Percentiles rank a stretch among this genome's conserved stretches.
These are phyloP conservation scores for Albugo laibachii DNA, from an alignment of 352 stramenopile species.

Conservation along the genomic window DNA sequence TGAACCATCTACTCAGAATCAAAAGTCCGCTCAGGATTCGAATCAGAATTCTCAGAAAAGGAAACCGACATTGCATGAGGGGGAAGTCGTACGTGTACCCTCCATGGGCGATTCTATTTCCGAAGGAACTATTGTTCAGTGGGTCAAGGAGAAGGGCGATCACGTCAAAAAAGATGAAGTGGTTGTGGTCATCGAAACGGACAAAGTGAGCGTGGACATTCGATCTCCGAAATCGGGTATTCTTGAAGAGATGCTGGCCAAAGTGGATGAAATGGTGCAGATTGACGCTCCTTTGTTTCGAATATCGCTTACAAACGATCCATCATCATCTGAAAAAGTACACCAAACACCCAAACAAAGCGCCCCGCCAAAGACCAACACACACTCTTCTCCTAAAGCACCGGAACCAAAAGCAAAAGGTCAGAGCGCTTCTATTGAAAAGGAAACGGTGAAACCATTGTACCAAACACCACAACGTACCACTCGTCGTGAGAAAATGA, in stretches of 20 bases:
- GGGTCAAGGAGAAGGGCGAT: conserved; percentile 83
- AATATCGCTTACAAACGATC: conserved; percentile 22
- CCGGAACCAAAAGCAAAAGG: conserved; percentile 8
- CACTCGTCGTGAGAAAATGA: conserved; percentile 93
- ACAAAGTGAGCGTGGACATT: conserved; percentile 87
- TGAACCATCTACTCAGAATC: conserved; percentile 1
- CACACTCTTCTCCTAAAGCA: conserved; percentile 9
- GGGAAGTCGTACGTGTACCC: conserved; percentile 45
- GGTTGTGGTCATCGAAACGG: conserved; percentile 92
- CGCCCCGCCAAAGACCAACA: conserved; percentile 2
- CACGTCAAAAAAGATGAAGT: conserved; percentile 87
- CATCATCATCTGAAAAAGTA: neutral
- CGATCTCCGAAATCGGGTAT: conserved; percentile 72
- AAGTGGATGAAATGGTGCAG: conserved; percentile 89
- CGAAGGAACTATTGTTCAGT: conserved; percentile 91
- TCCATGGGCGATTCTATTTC: conserved; percentile 91
- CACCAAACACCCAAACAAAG: neutral
- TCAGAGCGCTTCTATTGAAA: conserved; percentile 8
- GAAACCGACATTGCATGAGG: conserved; percentile 14
- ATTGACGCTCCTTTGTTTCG: conserved; percentile 86
- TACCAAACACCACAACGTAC: conserved; percentile 24
- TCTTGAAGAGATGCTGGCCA: conserved; percentile 81
- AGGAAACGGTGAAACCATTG: conserved; percentile 18
- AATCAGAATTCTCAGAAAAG: no score
- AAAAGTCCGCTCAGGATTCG: conserved; percentile 3